Evolutionary conservation across 2,329 filamentous ascomycete genomes (phyloP), one percentile per base, ranked within the genome.

Genomic region (Passalora sequoiae): DNA sequence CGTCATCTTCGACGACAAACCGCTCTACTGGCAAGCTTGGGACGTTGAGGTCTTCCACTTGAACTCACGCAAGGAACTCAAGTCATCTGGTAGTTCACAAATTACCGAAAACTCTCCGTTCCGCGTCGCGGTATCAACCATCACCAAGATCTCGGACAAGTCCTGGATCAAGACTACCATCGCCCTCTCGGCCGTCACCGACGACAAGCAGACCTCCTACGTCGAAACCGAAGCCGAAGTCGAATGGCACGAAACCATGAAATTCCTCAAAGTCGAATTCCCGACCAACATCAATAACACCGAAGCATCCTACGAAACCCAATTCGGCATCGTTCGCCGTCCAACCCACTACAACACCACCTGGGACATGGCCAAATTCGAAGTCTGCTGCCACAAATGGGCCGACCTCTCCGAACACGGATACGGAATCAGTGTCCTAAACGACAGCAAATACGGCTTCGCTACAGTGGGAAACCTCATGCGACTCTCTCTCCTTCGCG

Each of bases 191-290:
- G 84, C 87, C 1, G 77, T 80, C 10, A 68, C 85, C 15, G 73
- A 80, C 38, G 41, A 40, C 32, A 78, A 78, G 28, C 71, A 80
- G 24, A 76, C 79, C 22, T 84, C 83, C 0, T 82, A 80, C 52
- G 77, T 97, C 12, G 85, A 94, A 53, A 81, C 91, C 51, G 76
- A 80, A 29, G 84, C 83, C 38, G 87, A 94, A 55, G 86, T 97
- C n/a, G 87, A 96, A 62, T 98, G 92, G 92, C 85, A 84, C 55
- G 92, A 98, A 66, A 88, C 81, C 9, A 96, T 92, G 84, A 94
- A 92, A 63, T 97, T 97, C 74, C 77, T 98, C 61, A 98, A 98
- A 73, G 91, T 97, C 38, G 92, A 98, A 65, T 98, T 98, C 69
- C 91, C 92, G 0, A 89, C 96, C 50, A 84, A 94, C 59, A 76